Evolutionary conservation across 2,329 filamentous ascomycete species (phyloP).

Genomic region (Phialophora chinensis): DNA sequence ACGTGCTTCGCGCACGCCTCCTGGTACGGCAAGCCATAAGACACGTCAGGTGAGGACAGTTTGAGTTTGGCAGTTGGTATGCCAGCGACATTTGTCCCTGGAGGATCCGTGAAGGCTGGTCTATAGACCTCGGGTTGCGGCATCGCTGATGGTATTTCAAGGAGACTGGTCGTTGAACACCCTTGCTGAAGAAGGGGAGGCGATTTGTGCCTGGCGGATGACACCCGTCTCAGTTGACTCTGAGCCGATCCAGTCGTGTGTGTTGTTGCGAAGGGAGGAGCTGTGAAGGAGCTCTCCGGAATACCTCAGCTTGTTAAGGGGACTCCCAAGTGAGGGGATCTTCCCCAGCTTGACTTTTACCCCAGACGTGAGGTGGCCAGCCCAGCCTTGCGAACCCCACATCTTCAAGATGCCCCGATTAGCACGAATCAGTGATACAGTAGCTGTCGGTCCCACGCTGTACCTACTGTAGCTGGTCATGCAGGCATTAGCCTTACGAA

Average conservation of each 20-base stretch:
- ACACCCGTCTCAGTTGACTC: neutral
- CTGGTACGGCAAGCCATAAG: constrained; percentile 21
- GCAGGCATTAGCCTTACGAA: neutral
- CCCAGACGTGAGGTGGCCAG: constrained; percentile 8
- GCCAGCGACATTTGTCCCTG: constrained; percentile 21
- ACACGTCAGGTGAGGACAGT: constrained; percentile 13
- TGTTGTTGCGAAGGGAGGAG: neutral
- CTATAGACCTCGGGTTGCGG: constrained; percentile 17
- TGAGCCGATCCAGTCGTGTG: neutral
- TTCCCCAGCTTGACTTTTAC: neutral
- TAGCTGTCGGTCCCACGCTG: neutral
- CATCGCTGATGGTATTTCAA: constrained; percentile 6
- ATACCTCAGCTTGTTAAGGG: neutral
- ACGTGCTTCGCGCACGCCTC: constrained; percentile 16
- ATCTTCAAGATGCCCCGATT: neutral
- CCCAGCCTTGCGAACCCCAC: constrained; percentile 10
- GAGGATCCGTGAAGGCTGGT: constrained; percentile 16
- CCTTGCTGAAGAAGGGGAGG: neutral
- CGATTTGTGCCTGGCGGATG: neutral
- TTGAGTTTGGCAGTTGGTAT: constrained; percentile 18
- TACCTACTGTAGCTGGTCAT: neutral
- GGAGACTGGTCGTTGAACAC: neutral
- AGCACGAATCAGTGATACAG: neutral
- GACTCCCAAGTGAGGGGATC: constrained; percentile 13
- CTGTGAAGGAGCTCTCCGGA: neutral